Base-by-base conservation (phyloP, 2,329 filamentous ascomycete genomes). In the Thelonectria olida region DNA sequence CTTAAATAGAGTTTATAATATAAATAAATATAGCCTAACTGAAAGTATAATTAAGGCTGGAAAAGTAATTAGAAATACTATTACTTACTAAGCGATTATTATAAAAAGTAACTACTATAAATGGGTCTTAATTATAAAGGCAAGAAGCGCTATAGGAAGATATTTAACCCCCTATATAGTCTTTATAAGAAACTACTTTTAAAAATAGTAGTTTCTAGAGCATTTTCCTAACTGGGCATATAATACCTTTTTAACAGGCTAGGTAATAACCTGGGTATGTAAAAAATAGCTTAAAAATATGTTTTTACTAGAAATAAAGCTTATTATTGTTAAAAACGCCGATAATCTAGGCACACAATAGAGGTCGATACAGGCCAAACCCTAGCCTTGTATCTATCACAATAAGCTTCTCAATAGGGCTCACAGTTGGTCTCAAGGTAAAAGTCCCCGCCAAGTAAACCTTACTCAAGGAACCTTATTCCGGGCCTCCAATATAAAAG, bases 121-220 rank as follows among this genome's bases (percentile, higher is more conserved):
- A 39, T 52, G 25, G 34, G 49, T 52, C 34, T 39, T 41, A 23
- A 52, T 52, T 39, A 23, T 52, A 41, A 25, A 52, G 49, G 34
- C 20, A 23, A 15, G 22, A 20, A 52, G 19, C 20, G 22, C 19
- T 52, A 52, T 23, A 15, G 22, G 22, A 23, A 39, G 19, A 38
- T 39, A 27, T n/a, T 8, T 41, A 19, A 52, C 12, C 5, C 34
- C 23, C 3, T 39, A 39, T 39, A n/a, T 52, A 22, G 22, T 52
- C 20, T 52, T 52, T 39, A 52, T 22, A 17, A 41, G 23, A 8
- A 52, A 23, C 23, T 23, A 41, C 49, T 9, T 52, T 22, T 41
- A 52, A 41, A 31, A 20, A 27, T 23, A 52, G 34, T 52, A 38
- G 19, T 52, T 52, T 52, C 28, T 13, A 23, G 25, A 52, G 34